Evolutionary conservation across 495 filamentous ascomycete genomes (phyloP).

Genomic region (Hyaloscypha bicolor): DNA sequence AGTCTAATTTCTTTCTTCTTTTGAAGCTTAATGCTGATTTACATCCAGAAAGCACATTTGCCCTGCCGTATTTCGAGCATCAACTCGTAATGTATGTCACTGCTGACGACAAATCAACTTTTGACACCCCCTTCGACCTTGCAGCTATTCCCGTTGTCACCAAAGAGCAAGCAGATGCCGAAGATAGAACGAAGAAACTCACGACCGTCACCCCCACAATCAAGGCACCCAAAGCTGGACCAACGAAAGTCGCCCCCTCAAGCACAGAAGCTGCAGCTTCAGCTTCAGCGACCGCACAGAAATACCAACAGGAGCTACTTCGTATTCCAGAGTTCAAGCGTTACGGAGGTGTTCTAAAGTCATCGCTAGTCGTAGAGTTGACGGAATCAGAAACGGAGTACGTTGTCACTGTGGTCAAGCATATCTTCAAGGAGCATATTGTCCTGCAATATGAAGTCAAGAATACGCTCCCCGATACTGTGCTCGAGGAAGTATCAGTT

Average conservation of each 20-base stretch:
- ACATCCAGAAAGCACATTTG: conserved; percentile 75
- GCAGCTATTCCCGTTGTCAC: conserved; percentile 91
- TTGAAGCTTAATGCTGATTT: conserved; percentile 21
- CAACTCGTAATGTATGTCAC: conserved; percentile 98
- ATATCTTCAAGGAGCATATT: conserved; percentile 95
- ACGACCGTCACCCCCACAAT: conserved; percentile 89
- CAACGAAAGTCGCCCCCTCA: conserved; percentile 69
- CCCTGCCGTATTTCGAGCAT: conserved; percentile 93
- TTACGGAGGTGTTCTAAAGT: conserved; percentile 89
- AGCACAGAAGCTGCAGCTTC: conserved; percentile 72
- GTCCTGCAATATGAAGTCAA: conserved; percentile 98
- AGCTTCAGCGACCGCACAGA: conserved; percentile 76
- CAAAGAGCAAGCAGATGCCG: conserved; percentile 94
- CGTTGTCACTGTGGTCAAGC: conserved; percentile 90
- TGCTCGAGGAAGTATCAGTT: conserved; percentile 89
- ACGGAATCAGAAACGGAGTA: conserved; percentile 98
- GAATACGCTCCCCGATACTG: conserved; percentile 90
- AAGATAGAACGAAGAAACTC: conserved; percentile 95
- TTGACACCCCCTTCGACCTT: conserved; percentile 85
- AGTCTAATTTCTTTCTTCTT: conserved; percentile 40
- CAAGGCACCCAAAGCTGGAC: conserved; percentile 85
- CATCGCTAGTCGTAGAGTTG: conserved; percentile 80
- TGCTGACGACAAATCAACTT: conserved; percentile 80
- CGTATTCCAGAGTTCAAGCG: conserved; percentile 85
- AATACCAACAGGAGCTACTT: conserved; percentile 84